Conservation (phyloP, 2,329 filamentous ascomycete species). For the Pseudocercospora eumusae region DNA sequence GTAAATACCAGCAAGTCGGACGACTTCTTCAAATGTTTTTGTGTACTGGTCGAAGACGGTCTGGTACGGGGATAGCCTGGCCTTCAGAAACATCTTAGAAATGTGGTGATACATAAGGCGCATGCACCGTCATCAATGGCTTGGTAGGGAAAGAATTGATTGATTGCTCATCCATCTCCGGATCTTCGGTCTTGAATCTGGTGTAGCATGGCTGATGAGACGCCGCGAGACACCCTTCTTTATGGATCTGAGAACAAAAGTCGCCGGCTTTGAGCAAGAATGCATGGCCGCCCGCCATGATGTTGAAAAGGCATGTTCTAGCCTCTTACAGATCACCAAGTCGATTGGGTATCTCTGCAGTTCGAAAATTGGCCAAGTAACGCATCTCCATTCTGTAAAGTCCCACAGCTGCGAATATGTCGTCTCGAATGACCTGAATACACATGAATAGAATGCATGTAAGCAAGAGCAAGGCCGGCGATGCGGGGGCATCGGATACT, state of each 20-base stretch:
- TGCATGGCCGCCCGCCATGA: background rate
- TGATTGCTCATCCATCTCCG: background rate
- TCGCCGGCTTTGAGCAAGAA: slow-evolving; percentile 1
- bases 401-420: slow-evolving; percentile 27
- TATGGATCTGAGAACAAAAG: background rate
- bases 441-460: slow-evolving; percentile 36
- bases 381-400: slow-evolving; percentile 27
- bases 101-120: slow-evolving; percentile 27
- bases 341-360: background rate
- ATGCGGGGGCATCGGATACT: slow-evolving; percentile 18
- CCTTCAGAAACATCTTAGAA: slow-evolving; percentile 26
- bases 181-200: background rate
- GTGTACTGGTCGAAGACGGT: slow-evolving; percentile 29
- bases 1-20: slow-evolving; percentile 25
- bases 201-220: background rate
- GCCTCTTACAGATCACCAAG: background rate
- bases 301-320: slow-evolving; percentile 4
- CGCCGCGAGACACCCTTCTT: background rate
- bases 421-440: slow-evolving; percentile 33
- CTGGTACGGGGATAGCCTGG: slow-evolving; percentile 23
- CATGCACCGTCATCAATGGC: background rate
- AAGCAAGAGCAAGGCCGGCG: slow-evolving; percentile 29
- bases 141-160: background rate
- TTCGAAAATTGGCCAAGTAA: slow-evolving; percentile 24
- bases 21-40: slow-evolving; percentile 28